Evolutionary conservation across 768 basidiomycete species (phyloP), one percentile per base, ranked within the genome.

Genomic region (Tephrocybe sp.): DNA sequence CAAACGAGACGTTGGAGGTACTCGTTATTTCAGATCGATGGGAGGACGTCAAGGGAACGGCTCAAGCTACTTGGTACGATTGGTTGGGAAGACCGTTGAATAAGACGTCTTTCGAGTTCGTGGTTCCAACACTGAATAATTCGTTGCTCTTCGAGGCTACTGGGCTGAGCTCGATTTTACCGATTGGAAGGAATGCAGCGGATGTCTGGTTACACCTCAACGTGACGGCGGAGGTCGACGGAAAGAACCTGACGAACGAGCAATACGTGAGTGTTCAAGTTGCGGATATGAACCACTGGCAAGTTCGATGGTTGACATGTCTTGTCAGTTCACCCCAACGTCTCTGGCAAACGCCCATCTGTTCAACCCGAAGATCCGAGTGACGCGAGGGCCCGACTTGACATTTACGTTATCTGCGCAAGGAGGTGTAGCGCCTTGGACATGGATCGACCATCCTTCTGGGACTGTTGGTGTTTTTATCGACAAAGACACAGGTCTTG

Each of bases 401-500:
- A 75, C 72, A 0, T 82, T 84, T 58, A 76, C 72, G 1, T 60
- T 83, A 4, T 79, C 78, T 3, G 81, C 80, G 2, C 61, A 64
- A 36, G 75, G 77, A 11, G 82, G 80, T 1, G 81, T 83, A 4
- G 80, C 75, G 0, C 66, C 74, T 0, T 83, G 78, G 76, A 76
- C 80, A 5, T 83, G 81, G 80, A 65, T 84, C 1, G 82, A 83
- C 46, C 80, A 83, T 60, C 80, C 80, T 0, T 64, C 68, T 0
- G 78, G 78, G 15, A 82, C 78, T 0, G 65, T 82, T 1, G 82
- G 81, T 8, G 64, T 74, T 35, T 83, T 83, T 57, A 62, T 75
- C 30, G 79, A 82, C 51, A 61, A 57, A 18, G 44, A 51, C 6
- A 80, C 73, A 0, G 69, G 68, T 0, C 19, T 64, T 4, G 76